phyloP scores from a whole-genome alignment of 495 filamentous ascomycete species.

The Annulohypoxylon maeteangense region DNA sequence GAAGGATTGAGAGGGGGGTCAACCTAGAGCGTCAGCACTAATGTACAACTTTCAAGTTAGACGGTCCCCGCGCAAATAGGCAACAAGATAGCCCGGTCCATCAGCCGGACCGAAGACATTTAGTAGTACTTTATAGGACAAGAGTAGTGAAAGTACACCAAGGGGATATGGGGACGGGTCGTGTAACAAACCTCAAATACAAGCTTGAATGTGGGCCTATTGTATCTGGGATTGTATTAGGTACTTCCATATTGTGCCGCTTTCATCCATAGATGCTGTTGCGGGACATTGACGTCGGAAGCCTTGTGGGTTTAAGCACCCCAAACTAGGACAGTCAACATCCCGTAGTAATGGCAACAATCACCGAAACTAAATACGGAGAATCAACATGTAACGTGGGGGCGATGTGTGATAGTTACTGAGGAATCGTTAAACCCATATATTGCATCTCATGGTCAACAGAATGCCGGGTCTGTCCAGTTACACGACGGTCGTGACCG shows the following conservation, averaged over 20 bases:
- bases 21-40: conserved; percentile 41
- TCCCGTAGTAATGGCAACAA: conserved; percentile 10
- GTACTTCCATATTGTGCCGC: conserved; percentile 2
- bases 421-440: conserved; percentile 2
- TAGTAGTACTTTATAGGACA: not conserved
- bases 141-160: conserved; percentile 2
- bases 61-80: conserved; percentile 39
- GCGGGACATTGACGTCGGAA: conserved; percentile 1
- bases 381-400: conserved; percentile 11
- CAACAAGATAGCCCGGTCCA: conserved; percentile 31
- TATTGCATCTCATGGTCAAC: conserved; percentile 12
- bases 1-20: conserved; percentile 38
- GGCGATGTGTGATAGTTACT: not conserved
- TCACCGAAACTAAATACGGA: conserved; percentile 1
- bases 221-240: not conserved
- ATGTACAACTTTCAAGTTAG: conserved; percentile 24
- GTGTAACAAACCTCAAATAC: not conserved
- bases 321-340: conserved; percentile 12
- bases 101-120: conserved; percentile 25
- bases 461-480: conserved; percentile 1
- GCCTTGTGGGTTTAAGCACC: conserved; percentile 5
- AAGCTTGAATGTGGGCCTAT: conserved; percentile 5
- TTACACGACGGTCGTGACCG: conserved; percentile 16
- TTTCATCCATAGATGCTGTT: conserved; percentile 18
- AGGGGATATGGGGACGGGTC: conserved; percentile 9